Evolutionary conservation across 192 early-diverging fungal genomes (phyloP).

Genomic region (Umbelopsis vinacea): DNA sequence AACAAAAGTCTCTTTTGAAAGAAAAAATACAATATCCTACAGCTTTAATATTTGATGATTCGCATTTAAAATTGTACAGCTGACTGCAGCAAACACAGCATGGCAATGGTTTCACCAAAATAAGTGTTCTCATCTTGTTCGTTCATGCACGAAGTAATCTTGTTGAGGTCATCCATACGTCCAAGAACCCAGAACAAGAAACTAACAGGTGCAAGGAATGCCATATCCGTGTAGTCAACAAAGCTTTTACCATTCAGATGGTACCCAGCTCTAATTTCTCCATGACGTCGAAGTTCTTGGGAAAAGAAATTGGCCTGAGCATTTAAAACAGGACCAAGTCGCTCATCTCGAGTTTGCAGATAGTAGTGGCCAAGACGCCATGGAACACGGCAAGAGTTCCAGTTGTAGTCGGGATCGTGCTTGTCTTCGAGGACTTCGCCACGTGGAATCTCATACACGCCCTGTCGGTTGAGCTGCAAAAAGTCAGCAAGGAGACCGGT

Average conservation of each 20-base stretch:
- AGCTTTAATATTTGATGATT: background rate
- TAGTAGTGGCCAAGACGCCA: slow-evolving; percentile 59
- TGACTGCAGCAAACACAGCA: slow-evolving; percentile 55
- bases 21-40: background rate
- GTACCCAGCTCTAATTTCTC: slow-evolving; percentile 52
- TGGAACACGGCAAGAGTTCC: slow-evolving; percentile 63
- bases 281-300: slow-evolving; percentile 24
- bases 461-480: slow-evolving; percentile 45
- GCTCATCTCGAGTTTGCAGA: slow-evolving; percentile 48
- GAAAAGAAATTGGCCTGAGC: slow-evolving; percentile 52
- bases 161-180: slow-evolving; percentile 36
- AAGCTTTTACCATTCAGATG: slow-evolving; percentile 49
- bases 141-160: slow-evolving; percentile 49
- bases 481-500: slow-evolving; percentile 61
- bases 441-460: slow-evolving; percentile 39
- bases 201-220: slow-evolving; percentile 55
- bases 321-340: slow-evolving; percentile 44
- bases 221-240: slow-evolving; percentile 53
- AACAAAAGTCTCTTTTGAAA: too few relatives aligned
- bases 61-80: slow-evolving; percentile 36
- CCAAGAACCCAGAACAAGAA: slow-evolving; percentile 56
- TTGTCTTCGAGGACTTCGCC: slow-evolving; percentile 54
- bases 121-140: slow-evolving; percentile 52
- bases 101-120: slow-evolving; percentile 59
- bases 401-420: slow-evolving; percentile 54